These are phyloP conservation scores for Cytospora mali DNA, from an alignment of 2,329 filamentous ascomycete genomes.

Conservation along the genomic window DNA sequence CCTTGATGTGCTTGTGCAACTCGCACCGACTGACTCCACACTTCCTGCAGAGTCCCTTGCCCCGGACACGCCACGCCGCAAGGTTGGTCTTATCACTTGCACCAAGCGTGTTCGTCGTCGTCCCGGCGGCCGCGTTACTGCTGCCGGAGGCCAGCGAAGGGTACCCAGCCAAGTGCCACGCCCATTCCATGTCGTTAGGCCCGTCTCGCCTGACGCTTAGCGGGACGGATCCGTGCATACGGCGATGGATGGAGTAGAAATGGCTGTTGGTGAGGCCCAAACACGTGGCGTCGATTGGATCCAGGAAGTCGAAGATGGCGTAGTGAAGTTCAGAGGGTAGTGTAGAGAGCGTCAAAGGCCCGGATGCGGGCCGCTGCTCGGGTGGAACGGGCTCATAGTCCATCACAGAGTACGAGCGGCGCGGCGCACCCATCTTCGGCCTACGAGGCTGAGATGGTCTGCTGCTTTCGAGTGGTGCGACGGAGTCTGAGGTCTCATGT, in stretches of 20 bases:
- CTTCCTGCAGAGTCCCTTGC: slow-evolving; percentile 64
- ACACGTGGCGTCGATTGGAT: slow-evolving; percentile 66
- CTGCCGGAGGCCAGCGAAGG: slow-evolving; percentile 30
- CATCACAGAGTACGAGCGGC: slow-evolving; percentile 62
- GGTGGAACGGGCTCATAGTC: slow-evolving; percentile 59
- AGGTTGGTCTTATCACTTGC: slow-evolving; percentile 37
- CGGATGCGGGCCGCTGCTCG: slow-evolving; percentile 46
- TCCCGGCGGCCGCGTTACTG: slow-evolving; percentile 13
- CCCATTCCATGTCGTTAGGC: slow-evolving; percentile 66
- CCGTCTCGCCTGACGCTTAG: slow-evolving; percentile 60
- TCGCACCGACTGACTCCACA: slow-evolving; percentile 64
- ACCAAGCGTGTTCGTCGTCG: slow-evolving; percentile 17
- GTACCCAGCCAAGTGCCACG: slow-evolving; percentile 59
- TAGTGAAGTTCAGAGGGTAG: slow-evolving; percentile 64
- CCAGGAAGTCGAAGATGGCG: slow-evolving; percentile 62
- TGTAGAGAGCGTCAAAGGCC: slow-evolving; percentile 51
- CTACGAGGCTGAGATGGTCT: slow-evolving; percentile 30
- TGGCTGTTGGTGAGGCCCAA: slow-evolving; percentile 60
- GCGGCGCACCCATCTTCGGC: slow-evolving; percentile 48
- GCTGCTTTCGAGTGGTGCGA: slow-evolving; percentile 29
- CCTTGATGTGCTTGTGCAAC: slow-evolving; percentile 62
- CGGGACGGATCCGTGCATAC: slow-evolving; percentile 58
- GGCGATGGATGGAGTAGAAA: slow-evolving; percentile 61
- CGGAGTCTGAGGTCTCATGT: slow-evolving; percentile 29
- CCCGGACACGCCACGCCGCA: slow-evolving; percentile 54